Evolutionary conservation across 2,329 filamentous ascomycete species (phyloP), one percentile per base, ranked within the genome.

Genomic region (Gremmenia infestans): DNA sequence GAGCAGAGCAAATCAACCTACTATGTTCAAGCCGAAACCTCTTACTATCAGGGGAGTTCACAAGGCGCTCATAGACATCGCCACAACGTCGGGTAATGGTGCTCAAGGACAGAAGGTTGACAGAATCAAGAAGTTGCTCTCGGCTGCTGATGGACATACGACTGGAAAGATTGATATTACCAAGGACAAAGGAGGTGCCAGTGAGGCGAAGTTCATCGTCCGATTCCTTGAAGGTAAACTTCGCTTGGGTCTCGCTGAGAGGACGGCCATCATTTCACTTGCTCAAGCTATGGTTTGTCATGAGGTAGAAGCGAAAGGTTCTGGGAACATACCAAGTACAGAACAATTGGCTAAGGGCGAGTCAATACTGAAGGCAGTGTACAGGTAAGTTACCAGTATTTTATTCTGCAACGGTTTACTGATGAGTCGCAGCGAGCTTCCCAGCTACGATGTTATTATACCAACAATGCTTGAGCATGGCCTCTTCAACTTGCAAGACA

Each of bases 1-100:
- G 77, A 97, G 91, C 74, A 85, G 93, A 72, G 90, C 88, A 14
- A 97, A 92, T 47, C 94, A 99, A 69, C 90, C 90, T 11, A 97
- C 94, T 22, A 97, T 99, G 91, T 97, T 97, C 78, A 96, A 96
- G 72, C 94, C 92, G 2, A 97, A 96, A 73, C 80, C 92, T 28
- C 76, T 99, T 65, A 97, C 92, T 0, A 81, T 99, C 1, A 83
- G 82, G 55, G 91, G 88, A 28, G 92, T 99, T 2, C 91, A 95
- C 67, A 87, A 94, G 68, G 89, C 90, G 1, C 73, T 99, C 37
- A 89, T 97, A 78, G 82, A 80, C 36, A 95, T 99, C 69, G 94
- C 94, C 6, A 96, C 89, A 17, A 81, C 90, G 14, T 82, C 89
- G 63, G 94, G 94, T 9, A 88, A 89, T 68, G 93, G 93, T 45